Evolutionary conservation across 164 flowering plant genomes (phyloP).

Genomic region (Vitis labrusca): DNA sequence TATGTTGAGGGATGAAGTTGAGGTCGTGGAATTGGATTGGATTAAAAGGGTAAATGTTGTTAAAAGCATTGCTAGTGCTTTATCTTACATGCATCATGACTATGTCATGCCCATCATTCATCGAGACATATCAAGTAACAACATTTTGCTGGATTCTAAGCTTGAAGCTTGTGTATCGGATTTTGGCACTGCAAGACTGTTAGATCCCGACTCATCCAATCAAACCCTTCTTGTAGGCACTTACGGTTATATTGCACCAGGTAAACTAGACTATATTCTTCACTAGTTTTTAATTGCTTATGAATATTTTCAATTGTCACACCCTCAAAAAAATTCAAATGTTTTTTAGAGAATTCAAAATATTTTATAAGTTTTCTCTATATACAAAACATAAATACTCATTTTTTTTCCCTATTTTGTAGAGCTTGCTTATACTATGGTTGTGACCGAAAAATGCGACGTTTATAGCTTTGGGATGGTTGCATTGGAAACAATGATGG

Average conservation of each 20-base stretch:
- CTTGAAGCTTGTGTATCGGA: slow-evolving; percentile 12
- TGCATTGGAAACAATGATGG: slow-evolving; percentile 3
- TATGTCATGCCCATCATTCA: slow-evolving; percentile 14
- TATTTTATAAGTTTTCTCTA: too few species aligned
- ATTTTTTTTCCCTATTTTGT: too few species aligned
- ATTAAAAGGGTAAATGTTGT: slow-evolving; percentile 10
- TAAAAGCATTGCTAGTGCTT: slow-evolving; percentile 7
- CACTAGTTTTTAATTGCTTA: background rate
- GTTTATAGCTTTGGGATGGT: slow-evolving; percentile 6
- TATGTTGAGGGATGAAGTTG: background rate
- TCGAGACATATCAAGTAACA: slow-evolving; percentile 18
- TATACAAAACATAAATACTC: too few species aligned
- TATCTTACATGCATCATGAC: slow-evolving; percentile 15
- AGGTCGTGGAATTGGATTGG: slow-evolving; percentile 20
- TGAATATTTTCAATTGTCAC: too few species aligned
- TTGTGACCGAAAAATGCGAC: too few species aligned
- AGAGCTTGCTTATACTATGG: too few species aligned
- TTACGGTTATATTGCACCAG: slow-evolving; percentile 28
- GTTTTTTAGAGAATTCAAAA: too few species aligned
- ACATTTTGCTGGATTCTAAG: slow-evolving; percentile 14
- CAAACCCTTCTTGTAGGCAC: slow-evolving; percentile 7
- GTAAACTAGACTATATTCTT: background rate
- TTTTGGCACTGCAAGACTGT: slow-evolving; percentile 20
- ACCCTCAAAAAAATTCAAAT: too few species aligned
- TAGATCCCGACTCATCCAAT: slow-evolving; percentile 13